Evolutionary conservation across 2,329 filamentous ascomycete species (phyloP), one percentile per base, ranked within the genome.

Genomic region (Aplosporella prunicola): DNA sequence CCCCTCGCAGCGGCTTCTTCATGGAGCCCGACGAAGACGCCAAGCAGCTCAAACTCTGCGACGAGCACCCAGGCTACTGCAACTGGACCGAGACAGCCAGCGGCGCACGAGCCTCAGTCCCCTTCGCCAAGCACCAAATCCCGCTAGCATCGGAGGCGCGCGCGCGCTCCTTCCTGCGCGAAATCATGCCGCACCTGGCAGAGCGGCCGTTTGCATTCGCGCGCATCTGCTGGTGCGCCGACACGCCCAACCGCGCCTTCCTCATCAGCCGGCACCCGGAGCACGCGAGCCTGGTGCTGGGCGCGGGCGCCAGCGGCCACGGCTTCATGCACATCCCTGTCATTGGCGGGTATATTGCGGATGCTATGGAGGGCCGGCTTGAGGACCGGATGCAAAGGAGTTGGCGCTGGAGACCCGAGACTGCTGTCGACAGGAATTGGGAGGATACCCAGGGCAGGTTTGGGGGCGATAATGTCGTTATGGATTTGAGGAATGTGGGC

Each of bases 1-100:
- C 29, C 10, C 5, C 9, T 14, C 10, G 6, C 20, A 55, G 60
- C 13, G 66, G 66, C 3, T 69, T 69, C 49, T 69, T 69, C 51
- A 64, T 69, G 48, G 66, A 69, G 36, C 66, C 66, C 1, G 64
- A 67, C 29, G 64, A 60, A 23, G 63, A 66, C 25, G 60, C 55
- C 2, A 55, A 60, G 28, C 60, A 69, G 41, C 52, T 70, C 11
- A 70, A 70, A 45, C 57, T 71, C 32, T 68, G 72, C 48, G 71
- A 76, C 43, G 70, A 75, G 45, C 71, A 74, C 41, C 71, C 71
- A 0, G 71, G 71, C 3, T 76, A 74, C 43, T 67, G 64, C 39
- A 72, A 74, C 41, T 67, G 62, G 28, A 44, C 64, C 8, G 20
- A 34, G 6, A 41, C 49, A 0, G 24, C 37, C 11, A 41, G 48